Evolutionary conservation across 139 green algal species (phyloP).

Genomic region (Haematococcus sp.): DNA sequence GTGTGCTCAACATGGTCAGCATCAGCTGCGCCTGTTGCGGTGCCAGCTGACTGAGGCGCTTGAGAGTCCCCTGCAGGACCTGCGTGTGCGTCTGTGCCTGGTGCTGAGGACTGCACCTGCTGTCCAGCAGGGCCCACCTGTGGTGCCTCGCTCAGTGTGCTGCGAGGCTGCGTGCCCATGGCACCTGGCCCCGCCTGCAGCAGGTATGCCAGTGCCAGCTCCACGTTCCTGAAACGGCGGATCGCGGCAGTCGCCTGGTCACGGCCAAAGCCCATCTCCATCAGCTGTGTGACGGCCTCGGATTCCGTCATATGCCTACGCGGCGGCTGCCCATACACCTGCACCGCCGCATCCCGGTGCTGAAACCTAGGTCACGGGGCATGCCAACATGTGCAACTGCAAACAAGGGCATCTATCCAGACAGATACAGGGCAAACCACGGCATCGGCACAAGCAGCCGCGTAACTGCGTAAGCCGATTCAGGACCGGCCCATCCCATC

Average conservation of each 20-base stretch:
- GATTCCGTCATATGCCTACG: constrained; percentile 2
- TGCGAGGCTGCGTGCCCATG: not conserved
- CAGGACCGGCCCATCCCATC: no score
- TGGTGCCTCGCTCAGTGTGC: no score
- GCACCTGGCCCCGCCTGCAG: constrained; percentile 8
- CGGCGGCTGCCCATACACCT: constrained; percentile 17
- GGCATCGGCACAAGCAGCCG: no score
- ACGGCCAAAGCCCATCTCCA: constrained; percentile 45
- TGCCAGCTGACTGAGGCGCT: no score
- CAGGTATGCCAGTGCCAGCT: constrained; percentile 32
- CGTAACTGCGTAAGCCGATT: no score
- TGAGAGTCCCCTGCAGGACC: not conserved
- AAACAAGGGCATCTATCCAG: no score
- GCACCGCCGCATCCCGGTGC: not conserved
- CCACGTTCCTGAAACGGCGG: constrained; percentile 24
- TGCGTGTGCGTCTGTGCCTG: constrained; percentile 4
- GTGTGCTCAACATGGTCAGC: not conserved
- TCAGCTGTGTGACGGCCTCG: constrained; percentile 25
- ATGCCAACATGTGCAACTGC: no score
- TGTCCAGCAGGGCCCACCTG: no score
- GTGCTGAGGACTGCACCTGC: no score
- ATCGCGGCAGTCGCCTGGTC: constrained; percentile 19
- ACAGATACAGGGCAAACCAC: no score
- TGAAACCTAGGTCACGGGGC: not conserved
- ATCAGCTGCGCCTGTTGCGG: not conserved